A percentile compares a stretch with the other conserved stretches of the same genome.
These are phyloP conservation scores for Podosphaera fusca DNA, from an alignment of 2,329 filamentous ascomycete genomes.

Conservation along the genomic window DNA sequence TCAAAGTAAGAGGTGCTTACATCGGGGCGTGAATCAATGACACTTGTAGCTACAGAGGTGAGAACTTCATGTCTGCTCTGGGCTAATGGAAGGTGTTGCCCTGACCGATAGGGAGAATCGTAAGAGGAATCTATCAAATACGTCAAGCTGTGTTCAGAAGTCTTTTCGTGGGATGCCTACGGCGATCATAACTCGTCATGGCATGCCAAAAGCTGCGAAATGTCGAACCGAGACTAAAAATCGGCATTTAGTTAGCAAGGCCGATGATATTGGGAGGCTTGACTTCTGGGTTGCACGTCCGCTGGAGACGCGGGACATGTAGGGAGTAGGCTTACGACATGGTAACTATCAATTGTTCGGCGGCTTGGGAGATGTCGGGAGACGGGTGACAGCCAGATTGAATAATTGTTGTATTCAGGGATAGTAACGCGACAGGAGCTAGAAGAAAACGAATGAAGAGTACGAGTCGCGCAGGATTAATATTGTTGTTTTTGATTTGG, in stretches of 20 bases:
- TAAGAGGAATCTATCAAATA: constrained; percentile 52
- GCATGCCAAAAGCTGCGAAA: constrained; percentile 91
- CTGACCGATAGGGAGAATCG: constrained; percentile 81
- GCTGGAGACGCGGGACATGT: neutral
- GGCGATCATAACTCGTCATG: constrained; percentile 45
- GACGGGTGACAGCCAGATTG: constrained; percentile 8
- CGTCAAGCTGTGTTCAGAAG: constrained; percentile 22
- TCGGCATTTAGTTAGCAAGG: neutral
- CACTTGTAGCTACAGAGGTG: constrained; percentile 66
- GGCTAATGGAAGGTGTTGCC: constrained; percentile 69
- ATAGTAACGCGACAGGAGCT: too few relatives aligned
- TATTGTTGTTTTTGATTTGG: too few relatives aligned
- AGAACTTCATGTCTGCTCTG: constrained; percentile 63
- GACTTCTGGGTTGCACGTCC: constrained; percentile 1
- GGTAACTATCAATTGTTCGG: constrained; percentile 14
- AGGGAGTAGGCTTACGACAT: constrained; percentile 13
- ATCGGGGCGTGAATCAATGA: constrained; percentile 70
- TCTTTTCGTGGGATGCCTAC: constrained; percentile 22
- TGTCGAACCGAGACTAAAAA: constrained; percentile 35
- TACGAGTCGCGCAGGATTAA: too few relatives aligned
- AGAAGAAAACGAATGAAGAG: too few relatives aligned
- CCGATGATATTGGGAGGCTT: neutral
- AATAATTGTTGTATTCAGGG: neutral
- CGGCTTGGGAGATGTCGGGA: constrained; percentile 3
- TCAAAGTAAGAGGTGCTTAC: constrained; percentile 59